Percentiles rank a stretch among this genome's conserved stretches.
Evolutionary conservation across 1,139 yeast genomes (phyloP).

Genomic region (Kodamaea ohmeri): DNA sequence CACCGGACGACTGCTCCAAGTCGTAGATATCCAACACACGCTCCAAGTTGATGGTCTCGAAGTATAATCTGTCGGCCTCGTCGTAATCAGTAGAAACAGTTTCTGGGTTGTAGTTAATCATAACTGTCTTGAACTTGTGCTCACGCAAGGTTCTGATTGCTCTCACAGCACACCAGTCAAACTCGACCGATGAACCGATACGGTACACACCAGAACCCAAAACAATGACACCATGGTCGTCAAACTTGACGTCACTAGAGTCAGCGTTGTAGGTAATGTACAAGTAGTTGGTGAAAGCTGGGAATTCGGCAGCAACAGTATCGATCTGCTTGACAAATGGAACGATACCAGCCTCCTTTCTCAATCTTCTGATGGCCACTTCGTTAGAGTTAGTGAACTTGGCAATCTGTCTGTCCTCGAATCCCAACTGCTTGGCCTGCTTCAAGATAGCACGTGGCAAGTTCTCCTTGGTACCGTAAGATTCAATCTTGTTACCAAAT

Average conservation of each 20-base stretch:
- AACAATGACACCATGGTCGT: conserved; percentile 86
- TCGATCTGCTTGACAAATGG: conserved; percentile 98
- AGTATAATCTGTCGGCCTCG: conserved; percentile 95
- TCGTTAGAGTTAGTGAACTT: conserved; percentile 86
- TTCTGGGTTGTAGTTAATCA: conserved; percentile 98
- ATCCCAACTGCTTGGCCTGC: conserved; percentile 95
- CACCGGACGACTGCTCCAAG: conserved; percentile 87
- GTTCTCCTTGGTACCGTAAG: conserved; percentile 57
- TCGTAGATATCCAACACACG: conserved; percentile 95
- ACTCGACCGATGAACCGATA: conserved; percentile 92
- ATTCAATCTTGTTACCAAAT: conserved; percentile 62
- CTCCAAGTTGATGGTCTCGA: conserved; percentile 93
- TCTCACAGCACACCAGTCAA: conserved; percentile 95
- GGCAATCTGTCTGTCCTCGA: conserved; percentile 96
- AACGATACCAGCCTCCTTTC: conserved; percentile 82
- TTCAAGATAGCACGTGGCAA: conserved; percentile 61
- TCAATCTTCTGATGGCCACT: conserved; percentile 85
- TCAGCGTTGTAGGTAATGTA: conserved; percentile 96
- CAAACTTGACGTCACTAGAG: conserved; percentile 77
- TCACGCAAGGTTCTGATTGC: conserved; percentile 94
- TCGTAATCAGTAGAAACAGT: conserved; percentile 98
- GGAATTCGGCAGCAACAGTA: conserved; percentile 99
- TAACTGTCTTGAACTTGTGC: conserved; percentile 83
- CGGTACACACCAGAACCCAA: conserved; percentile 93
- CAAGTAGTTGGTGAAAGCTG: conserved; percentile 92